phyloP scores from a whole-genome alignment of 345 rosid species.

The Salix viminalis region DNA sequence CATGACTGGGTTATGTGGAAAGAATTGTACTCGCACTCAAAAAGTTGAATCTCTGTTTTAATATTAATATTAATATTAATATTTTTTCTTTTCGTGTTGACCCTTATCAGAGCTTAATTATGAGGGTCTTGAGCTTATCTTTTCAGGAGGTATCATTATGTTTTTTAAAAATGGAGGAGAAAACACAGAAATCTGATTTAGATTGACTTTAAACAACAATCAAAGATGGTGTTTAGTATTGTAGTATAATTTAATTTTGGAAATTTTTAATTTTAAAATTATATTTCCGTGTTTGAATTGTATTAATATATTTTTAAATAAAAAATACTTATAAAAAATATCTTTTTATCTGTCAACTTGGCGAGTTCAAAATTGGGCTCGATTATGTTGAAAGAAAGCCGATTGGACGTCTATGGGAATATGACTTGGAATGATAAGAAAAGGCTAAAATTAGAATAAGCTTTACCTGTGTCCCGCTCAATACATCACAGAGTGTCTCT shows the following conservation, averaged over 20 bases:
- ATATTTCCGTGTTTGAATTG: too few species aligned
- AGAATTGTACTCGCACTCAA: too few species aligned
- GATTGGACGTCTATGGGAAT: neutral
- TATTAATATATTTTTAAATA: too few species aligned
- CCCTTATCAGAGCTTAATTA: neutral
- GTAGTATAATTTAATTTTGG: too few species aligned
- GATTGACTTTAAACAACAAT: neutral
- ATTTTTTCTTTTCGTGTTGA: neutral
- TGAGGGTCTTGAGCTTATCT: neutral
- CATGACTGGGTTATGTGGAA: too few species aligned
- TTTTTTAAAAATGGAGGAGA: neutral
- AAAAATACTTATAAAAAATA: too few species aligned
- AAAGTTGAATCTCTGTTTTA: too few species aligned
- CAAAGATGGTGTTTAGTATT: neutral
- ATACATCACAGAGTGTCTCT: neutral
- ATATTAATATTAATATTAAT: too few species aligned
- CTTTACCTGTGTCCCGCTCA: neutral
- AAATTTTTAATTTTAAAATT: too few species aligned
- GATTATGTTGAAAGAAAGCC: constrained; percentile 20
- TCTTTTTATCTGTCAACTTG: too few species aligned
- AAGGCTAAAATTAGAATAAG: neutral
- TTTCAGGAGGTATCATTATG: neutral
- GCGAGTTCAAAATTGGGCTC: constrained; percentile 7
- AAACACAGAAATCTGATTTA: neutral
- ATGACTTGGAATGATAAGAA: constrained; percentile 10